Base-by-base conservation (phyloP, 768 basidiomycete genomes). In the Podaxis sp. region DNA sequence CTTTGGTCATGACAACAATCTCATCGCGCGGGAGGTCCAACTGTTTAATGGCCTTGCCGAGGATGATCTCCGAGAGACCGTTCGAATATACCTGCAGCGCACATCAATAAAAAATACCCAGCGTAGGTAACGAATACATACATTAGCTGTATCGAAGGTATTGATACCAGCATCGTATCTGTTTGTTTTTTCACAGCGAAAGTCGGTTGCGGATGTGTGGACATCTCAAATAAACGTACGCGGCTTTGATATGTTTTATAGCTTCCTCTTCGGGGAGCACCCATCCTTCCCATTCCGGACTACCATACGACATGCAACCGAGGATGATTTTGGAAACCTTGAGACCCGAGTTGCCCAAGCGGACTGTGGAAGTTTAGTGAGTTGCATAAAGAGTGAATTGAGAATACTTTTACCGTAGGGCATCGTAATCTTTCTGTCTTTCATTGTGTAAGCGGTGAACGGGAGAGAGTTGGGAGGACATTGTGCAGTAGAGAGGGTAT, bases 1-100 rank as follows among this genome's bases (percentile, higher is more conserved):
- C 63, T 74, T 93, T 91, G 52, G 91, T 90, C 77, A 91, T 80
- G 18, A 92, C 81, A 16, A 92, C 89, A 48, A 91, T 83, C 63
- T 87, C 83, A 21, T 88, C 86, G 1, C 90, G 82, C 14, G 88
- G 88, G 5, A 89, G 75, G 23, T 84, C 69, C 62, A 82, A 77
- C 62, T 83, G 67, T 66, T 87, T 88, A 73, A 93, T 84, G 1
- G 84, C 88, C 64, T 87, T 86, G 4, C 89, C 89, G 25, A 90
- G 75, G 57, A 90, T 79, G 55, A 81, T 66, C 68, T 91, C 90
- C 0, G 85, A 86, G 3, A 76, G 70, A 1, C 88, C 88, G 64
- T 87, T 85, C 0, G 85, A 86, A 68, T 90, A 90, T 0, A 79
- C 76, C 85, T 86, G 37, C 2, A 42, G 35, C 14, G 0, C 3